Evolutionary conservation across 768 basidiomycete species (phyloP).

Genomic region (Vishniacozyma victoriae): DNA sequence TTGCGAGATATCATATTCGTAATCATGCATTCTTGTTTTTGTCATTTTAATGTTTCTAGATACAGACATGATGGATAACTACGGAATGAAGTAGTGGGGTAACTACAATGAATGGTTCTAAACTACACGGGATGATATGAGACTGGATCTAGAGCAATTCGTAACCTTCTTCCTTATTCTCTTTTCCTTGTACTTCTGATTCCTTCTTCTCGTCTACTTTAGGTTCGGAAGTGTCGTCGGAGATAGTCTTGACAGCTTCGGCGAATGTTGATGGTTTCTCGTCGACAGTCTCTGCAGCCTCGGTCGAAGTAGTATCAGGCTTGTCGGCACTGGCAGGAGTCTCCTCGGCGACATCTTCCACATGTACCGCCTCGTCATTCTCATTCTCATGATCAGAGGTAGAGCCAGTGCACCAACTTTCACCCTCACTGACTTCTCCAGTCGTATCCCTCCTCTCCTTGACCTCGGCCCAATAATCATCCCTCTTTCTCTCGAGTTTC

Average conservation of each 20-base stretch:
- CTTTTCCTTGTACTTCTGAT: constrained; percentile 3
- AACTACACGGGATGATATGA: neutral
- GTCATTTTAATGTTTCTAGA: neutral
- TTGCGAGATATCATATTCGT: too few relatives aligned
- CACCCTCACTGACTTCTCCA: constrained; percentile 22
- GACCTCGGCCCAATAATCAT: constrained; percentile 29
- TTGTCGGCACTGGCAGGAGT: neutral
- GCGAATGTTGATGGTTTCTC: neutral
- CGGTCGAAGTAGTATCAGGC: neutral
- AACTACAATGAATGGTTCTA: neutral
- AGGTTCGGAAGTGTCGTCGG: constrained; percentile 4
- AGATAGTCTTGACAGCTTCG: constrained; percentile 9
- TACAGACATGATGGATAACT: neutral
- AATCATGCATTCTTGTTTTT: neutral
- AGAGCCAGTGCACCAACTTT: constrained; percentile 4
- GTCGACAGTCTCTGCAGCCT: neutral
- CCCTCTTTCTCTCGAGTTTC: constrained; percentile 36
- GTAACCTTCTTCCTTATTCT: constrained; percentile 12
- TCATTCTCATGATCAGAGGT: constrained; percentile 7
- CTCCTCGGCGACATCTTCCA: neutral
- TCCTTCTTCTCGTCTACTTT: neutral
- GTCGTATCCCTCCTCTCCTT: constrained; percentile 20
- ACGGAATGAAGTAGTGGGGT: too few relatives aligned
- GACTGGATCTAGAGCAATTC: constrained; percentile 2
- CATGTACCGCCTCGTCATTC: constrained; percentile 13